A percentile compares a stretch with the other conserved stretches of the same genome.
Conservation (phyloP, 768 basidiomycete species). For the Glaciozyma martinii region DNA sequence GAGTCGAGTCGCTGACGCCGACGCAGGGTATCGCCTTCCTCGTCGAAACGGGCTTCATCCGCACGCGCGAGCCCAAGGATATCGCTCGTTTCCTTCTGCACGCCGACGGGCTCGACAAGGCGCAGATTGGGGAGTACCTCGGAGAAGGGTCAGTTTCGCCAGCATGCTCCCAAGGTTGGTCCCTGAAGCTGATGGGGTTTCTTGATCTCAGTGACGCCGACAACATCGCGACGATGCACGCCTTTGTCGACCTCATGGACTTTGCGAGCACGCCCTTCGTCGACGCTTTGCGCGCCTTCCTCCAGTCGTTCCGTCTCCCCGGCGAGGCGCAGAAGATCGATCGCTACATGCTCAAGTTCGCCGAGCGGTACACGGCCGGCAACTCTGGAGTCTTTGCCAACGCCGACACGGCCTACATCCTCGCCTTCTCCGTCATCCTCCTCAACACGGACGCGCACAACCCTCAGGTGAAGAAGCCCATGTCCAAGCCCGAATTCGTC, state of each 20-base stretch:
- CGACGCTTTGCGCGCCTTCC: constrained; percentile 76
- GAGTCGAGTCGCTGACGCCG: background rate
- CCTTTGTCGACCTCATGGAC: constrained; percentile 87
- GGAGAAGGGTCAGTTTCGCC: constrained; percentile 72
- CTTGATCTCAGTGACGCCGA: constrained; percentile 59
- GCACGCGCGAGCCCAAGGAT: constrained; percentile 59
- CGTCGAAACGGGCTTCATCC: constrained; percentile 77
- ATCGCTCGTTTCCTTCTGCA: constrained; percentile 75
- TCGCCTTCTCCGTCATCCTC: constrained; percentile 90
- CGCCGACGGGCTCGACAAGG: constrained; percentile 87
- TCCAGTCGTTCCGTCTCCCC: constrained; percentile 92
- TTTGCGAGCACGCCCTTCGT: constrained; percentile 73
- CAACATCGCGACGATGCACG: constrained; percentile 91
- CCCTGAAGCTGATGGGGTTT: background rate
- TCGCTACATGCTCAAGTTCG: constrained; percentile 97
- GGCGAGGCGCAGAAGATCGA: constrained; percentile 98
- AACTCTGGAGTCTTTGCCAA: constrained; percentile 84
- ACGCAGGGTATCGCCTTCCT: constrained; percentile 78
- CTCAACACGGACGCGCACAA: constrained; percentile 96
- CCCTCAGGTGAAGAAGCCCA: constrained; percentile 85
- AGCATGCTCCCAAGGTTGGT: background rate
- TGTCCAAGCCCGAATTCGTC: constrained; percentile 84
- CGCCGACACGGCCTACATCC: constrained; percentile 88
- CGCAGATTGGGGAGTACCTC: constrained; percentile 94
- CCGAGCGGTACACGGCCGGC: constrained; percentile 86